Percentiles rank a stretch among this genome's conserved stretches.
phyloP scores from a whole-genome alignment of 208 protist genomes.

The Blastocrithidia nonstop region DNA sequence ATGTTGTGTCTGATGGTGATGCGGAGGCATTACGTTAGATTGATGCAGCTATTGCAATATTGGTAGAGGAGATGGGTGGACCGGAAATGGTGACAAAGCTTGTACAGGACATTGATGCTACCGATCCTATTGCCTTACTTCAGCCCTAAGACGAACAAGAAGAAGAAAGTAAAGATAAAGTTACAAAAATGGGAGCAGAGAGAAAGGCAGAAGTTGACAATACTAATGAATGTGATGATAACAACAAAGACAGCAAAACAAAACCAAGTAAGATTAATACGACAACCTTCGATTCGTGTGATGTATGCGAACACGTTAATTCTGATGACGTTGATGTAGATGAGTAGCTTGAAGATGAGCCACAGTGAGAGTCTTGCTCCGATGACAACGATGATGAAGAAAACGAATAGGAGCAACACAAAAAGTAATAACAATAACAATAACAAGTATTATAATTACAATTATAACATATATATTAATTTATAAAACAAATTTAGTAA shows the following conservation, averaged over 20 bases:
- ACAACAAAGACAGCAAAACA: no score
- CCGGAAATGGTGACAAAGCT: conserved; percentile 36
- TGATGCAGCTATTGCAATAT: conserved; percentile 49
- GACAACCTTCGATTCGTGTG: no score
- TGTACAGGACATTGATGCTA: conserved; percentile 63
- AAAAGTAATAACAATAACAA: no score
- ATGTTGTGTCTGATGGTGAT: conserved; percentile 41
- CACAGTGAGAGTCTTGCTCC: conserved; percentile 48
- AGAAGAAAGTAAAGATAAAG: no score
- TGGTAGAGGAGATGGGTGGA: conserved; percentile 81
- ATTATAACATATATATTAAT: no score
- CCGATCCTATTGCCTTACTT: conserved; percentile 71
- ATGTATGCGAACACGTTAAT: no score
- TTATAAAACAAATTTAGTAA: no score
- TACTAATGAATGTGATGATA: no score
- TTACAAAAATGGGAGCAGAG: no score
- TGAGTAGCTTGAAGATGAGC: conserved; percentile 42
- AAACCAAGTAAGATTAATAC: no score
- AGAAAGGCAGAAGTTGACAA: no score
- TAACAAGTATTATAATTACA: no score
- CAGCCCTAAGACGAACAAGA: conserved; percentile 30
- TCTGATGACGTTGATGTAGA: conserved; percentile 18
- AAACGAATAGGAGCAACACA: not conserved
- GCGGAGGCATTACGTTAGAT: conserved; percentile 50
- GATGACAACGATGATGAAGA: conserved; percentile 30